Percentiles rank a stretch among this genome's conserved stretches.
phyloP scores from a whole-genome alignment of 73 alveolate species.

The Symbiodinium natans region DNA sequence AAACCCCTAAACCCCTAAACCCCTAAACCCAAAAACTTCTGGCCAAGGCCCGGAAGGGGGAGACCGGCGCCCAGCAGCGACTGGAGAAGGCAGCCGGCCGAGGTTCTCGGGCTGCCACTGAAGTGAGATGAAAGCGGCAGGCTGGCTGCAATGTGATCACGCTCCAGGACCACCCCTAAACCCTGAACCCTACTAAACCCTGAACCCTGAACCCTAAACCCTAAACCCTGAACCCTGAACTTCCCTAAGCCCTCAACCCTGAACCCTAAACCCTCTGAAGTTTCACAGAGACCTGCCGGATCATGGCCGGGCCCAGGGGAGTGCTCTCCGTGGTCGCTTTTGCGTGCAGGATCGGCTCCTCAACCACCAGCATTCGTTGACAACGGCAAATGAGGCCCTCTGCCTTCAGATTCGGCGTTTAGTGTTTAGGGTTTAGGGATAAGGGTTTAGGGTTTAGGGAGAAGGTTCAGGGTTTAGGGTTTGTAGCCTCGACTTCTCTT shows the following conservation, averaged over 20 bases:
- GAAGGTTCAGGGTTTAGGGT: too few species aligned
- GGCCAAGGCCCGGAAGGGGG: conserved; percentile 10
- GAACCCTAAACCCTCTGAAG: too few species aligned
- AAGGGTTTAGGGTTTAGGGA: too few species aligned
- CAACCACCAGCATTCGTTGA: neutral
- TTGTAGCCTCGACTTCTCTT: too few species aligned
- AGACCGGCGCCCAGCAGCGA: conserved; percentile 38
- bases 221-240: too few species aligned
- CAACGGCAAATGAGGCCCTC: neutral
- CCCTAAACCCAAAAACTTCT: neutral
- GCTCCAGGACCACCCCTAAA: neutral
- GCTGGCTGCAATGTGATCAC: neutral
- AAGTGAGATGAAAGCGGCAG: neutral
- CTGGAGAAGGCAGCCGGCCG: neutral
- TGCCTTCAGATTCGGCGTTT: neutral
- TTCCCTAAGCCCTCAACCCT: too few species aligned
- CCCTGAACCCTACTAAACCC: too few species aligned
- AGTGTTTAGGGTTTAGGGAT: too few species aligned
- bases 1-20: neutral
- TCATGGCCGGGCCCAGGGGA: neutral
- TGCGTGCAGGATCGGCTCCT: neutral
- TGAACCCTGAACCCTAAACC: too few species aligned
- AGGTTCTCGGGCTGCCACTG: neutral
- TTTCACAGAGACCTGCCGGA: too few species aligned
- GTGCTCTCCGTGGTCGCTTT: neutral